Percentiles rank a stretch among this genome's conserved stretches.
Evolutionary conservation across 106 monocot genomes (phyloP).

Genomic region (Chionographis japonica): DNA sequence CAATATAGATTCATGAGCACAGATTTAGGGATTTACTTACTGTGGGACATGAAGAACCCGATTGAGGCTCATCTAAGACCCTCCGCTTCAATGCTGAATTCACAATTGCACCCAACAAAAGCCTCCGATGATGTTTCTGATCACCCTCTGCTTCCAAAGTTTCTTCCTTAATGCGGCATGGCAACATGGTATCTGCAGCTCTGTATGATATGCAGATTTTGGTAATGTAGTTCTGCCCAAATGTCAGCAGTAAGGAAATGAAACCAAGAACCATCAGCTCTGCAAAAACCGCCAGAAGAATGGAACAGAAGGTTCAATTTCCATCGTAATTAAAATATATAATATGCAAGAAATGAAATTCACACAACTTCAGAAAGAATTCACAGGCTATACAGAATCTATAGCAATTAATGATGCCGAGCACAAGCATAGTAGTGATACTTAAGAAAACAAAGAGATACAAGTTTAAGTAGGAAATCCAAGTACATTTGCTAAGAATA

Average conservation of each 20-base stretch:
- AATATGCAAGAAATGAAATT: background rate
- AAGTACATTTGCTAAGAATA: background rate
- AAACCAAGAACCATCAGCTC: slow-evolving; percentile 97
- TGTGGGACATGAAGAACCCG: slow-evolving; percentile 11
- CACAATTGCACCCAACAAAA: slow-evolving; percentile 25
- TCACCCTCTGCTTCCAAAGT: slow-evolving; percentile 10
- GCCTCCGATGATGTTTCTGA: slow-evolving; percentile 19
- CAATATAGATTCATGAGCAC: background rate
- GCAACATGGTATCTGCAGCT: slow-evolving; percentile 77
- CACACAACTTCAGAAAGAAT: background rate
- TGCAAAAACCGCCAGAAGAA: slow-evolving; percentile 22
- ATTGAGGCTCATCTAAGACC: slow-evolving; percentile 9
- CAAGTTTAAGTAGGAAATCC: background rate
- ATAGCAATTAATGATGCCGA: too few species aligned
- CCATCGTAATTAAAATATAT: background rate
- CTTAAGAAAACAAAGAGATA: background rate
- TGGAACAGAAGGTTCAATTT: background rate
- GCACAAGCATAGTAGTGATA: background rate
- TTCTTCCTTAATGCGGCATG: slow-evolving; percentile 32
- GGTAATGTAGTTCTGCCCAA: slow-evolving; percentile 66
- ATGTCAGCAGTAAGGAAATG: slow-evolving; percentile 85
- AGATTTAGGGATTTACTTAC: slow-evolving; percentile 20
- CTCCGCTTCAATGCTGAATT: slow-evolving; percentile 18
- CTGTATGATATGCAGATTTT: slow-evolving; percentile 73
- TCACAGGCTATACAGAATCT: too few species aligned